Conservation (phyloP, 768 basidiomycete species). For the Tricholoma saponaceum region DNA sequence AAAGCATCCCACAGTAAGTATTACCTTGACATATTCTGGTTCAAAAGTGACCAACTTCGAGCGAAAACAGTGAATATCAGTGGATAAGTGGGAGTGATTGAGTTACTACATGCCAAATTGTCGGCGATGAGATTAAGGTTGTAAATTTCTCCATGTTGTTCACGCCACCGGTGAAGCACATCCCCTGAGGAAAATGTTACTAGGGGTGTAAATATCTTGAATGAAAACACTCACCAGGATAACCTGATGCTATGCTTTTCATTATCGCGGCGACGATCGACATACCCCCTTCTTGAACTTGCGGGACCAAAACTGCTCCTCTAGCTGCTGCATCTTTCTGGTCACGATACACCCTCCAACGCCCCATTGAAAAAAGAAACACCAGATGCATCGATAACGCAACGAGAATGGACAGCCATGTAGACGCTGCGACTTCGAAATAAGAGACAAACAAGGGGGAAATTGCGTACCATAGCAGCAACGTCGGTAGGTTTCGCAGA, state of each 20-base stretch:
- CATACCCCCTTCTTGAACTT: constrained; percentile 21
- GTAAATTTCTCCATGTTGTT: constrained; percentile 21
- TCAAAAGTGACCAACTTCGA: constrained; percentile 37
- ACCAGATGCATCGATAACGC: neutral
- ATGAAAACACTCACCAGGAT: constrained; percentile 25
- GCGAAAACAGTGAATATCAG: neutral
- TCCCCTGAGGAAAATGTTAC: constrained; percentile 20
- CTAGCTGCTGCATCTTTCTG: constrained; percentile 18
- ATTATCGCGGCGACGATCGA: constrained; percentile 16
- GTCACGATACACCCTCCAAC: neutral
- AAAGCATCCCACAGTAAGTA: neutral
- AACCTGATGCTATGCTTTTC: constrained; percentile 24
- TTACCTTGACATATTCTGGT: constrained; percentile 26
- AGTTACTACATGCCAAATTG: constrained; percentile 21
- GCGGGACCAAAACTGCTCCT: constrained; percentile 31
- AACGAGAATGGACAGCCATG: neutral
- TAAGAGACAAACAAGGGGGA: neutral
- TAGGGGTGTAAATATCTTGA: neutral
- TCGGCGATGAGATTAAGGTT: constrained; percentile 25
- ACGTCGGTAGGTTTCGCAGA: neutral
- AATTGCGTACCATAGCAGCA: neutral
- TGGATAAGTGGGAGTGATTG: neutral
- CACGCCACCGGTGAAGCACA: constrained; percentile 18
- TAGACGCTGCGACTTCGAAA: neutral
- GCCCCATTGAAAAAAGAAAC: neutral